Evolutionary conservation across 1,284 basidiomycete genomes (phyloP).

Genomic region (Inonotus obliquus): DNA sequence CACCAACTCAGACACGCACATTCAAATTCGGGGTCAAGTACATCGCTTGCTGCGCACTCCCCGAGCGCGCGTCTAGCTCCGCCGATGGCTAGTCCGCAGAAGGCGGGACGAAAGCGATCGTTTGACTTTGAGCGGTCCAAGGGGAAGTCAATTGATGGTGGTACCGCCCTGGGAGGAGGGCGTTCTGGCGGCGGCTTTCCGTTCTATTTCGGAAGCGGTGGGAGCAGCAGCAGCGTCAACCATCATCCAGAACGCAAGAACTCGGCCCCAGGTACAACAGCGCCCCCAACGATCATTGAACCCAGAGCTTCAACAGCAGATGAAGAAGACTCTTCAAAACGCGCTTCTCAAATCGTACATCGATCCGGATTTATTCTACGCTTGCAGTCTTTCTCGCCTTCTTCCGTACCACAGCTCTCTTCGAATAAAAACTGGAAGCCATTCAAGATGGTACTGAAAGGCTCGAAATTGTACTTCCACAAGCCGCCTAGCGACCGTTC

Average conservation of each 20-base stretch:
- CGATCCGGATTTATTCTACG: slow-evolving; percentile 73
- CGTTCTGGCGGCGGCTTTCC: slow-evolving; percentile 35
- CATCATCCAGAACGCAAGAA: slow-evolving; percentile 14
- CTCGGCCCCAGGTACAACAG: slow-evolving; percentile 12
- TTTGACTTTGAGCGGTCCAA: slow-evolving; percentile 16
- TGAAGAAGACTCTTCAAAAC: slow-evolving; percentile 34
- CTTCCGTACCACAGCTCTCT: slow-evolving; percentile 28
- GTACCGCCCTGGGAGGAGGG: slow-evolving; percentile 21
- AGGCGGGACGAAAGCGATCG: slow-evolving; percentile 14
- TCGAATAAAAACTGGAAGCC: slow-evolving; percentile 72
- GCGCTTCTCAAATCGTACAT: slow-evolving; percentile 73
- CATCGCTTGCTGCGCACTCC: not conserved
- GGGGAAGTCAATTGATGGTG: slow-evolving; percentile 6
- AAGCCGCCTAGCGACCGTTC: slow-evolving; percentile 69
- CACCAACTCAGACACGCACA: slow-evolving; percentile 33
- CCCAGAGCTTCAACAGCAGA: slow-evolving; percentile 22
- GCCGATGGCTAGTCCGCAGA: slow-evolving; percentile 1
- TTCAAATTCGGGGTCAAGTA: slow-evolving; percentile 19
- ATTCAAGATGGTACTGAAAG: slow-evolving; percentile 75
- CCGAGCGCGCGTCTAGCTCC: not conserved
- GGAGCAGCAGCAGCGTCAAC: not conserved
- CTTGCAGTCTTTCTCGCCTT: slow-evolving; percentile 44
- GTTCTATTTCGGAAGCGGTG: slow-evolving; percentile 29
- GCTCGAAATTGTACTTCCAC: slow-evolving; percentile 77
- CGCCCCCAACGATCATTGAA: slow-evolving; percentile 44